Conservation (phyloP, 139 green algal genomes). For the Desmodesmus armatus region DNA sequence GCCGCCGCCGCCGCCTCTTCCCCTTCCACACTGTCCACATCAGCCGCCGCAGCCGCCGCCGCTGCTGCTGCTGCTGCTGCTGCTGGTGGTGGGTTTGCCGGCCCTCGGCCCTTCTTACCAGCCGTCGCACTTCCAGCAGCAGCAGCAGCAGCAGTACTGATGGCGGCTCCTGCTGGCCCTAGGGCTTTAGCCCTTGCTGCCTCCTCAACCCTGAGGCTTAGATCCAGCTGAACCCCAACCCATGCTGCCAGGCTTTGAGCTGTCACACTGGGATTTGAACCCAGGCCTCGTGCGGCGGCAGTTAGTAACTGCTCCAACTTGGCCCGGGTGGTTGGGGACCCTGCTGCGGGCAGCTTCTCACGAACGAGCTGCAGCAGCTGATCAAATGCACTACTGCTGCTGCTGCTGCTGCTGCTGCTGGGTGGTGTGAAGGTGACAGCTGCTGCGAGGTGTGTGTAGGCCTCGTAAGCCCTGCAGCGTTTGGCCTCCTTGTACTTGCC, state of each 20-base stretch:
- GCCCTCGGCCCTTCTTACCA: neutral
- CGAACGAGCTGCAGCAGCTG: constrained; percentile 49
- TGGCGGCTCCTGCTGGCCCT: neutral
- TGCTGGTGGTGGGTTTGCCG: neutral
- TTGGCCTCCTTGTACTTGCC: constrained; percentile 87
- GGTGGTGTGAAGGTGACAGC: constrained; percentile 74
- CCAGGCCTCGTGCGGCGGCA: constrained; percentile 73
- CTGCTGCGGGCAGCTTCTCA: constrained; percentile 64
- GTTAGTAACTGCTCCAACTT: constrained; percentile 84
- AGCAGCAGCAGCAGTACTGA: neutral
- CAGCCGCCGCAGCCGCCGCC: neutral
- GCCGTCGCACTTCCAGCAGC: neutral
- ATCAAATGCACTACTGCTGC: constrained; percentile 15
- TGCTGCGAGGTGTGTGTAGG: constrained; percentile 79
- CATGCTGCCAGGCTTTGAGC: constrained; percentile 73
- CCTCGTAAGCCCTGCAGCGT: constrained; percentile 74
- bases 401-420: no score
- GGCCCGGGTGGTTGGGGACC: constrained; percentile 61
- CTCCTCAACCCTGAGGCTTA: constrained; percentile 54
- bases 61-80: neutral
- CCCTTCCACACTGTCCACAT: neutral
- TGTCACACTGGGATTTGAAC: constrained; percentile 74
- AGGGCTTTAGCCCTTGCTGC: constrained; percentile 49
- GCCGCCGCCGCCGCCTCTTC: neutral
- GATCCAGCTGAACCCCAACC: constrained; percentile 58